phyloP scores from a whole-genome alignment of 208 protist genomes.

The Trypanosoma conorhini region DNA sequence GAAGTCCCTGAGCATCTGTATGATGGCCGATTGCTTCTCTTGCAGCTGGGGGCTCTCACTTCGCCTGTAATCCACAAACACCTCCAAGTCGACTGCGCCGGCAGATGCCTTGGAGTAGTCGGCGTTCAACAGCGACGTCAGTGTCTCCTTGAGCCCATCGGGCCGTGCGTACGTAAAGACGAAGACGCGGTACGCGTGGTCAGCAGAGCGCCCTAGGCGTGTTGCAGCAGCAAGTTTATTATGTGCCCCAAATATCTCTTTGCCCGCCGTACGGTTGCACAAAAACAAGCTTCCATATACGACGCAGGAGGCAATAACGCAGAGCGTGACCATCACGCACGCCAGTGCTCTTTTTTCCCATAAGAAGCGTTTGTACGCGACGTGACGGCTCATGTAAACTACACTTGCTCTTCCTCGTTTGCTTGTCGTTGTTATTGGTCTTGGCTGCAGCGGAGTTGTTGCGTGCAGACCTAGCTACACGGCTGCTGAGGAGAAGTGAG shows the following conservation, averaged over 20 bases:
- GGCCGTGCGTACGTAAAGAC: constrained; percentile 24
- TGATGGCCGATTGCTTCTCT: constrained; percentile 3
- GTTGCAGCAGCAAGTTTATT: background rate
- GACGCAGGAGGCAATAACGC: background rate
- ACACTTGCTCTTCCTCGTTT: background rate
- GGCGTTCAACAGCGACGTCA: constrained; percentile 4
- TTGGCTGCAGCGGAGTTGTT: background rate
- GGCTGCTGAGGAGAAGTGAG: background rate
- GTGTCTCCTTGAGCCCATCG: constrained; percentile 11
- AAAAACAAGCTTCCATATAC: background rate
- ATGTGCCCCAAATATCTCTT: background rate
- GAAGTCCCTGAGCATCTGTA: constrained; percentile 26
- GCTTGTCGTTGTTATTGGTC: background rate
- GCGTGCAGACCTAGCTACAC: background rate
- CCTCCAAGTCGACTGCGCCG: constrained; percentile 5
- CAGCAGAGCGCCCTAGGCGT: background rate
- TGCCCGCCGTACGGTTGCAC: background rate
- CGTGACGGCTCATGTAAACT: background rate
- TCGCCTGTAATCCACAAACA: constrained; percentile 25
- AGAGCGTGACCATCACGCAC: background rate
- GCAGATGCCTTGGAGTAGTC: constrained; percentile 17
- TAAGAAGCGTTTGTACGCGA: background rate
- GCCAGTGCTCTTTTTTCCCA: background rate
- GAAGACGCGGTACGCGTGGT: constrained; percentile 5
- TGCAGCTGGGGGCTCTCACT: background rate